phyloP scores from a whole-genome alignment of 2,329 filamentous ascomycete genomes.

The Colletotrichum sp. region DNA sequence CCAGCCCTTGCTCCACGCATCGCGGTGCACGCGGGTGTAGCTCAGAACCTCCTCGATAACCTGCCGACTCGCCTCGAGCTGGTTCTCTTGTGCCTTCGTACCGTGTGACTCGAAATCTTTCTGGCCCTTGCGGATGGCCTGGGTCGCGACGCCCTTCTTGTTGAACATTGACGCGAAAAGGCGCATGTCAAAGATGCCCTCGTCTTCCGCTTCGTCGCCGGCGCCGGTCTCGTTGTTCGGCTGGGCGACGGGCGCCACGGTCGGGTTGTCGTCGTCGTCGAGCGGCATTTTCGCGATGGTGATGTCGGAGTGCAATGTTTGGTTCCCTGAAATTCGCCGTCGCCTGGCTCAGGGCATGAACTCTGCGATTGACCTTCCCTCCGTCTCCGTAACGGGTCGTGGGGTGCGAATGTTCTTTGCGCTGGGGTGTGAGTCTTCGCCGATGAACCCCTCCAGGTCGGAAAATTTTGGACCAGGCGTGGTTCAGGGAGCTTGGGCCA shows the following conservation, averaged over 20 bases:
- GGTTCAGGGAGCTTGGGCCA: background rate
- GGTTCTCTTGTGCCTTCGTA: slow-evolving; percentile 78
- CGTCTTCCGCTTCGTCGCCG: slow-evolving; percentile 68
- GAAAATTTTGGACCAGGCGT: background rate
- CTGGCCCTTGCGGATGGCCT: slow-evolving; percentile 86
- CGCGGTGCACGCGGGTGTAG: slow-evolving; percentile 77
- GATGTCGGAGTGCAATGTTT: background rate
- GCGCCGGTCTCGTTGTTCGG: slow-evolving; percentile 25
- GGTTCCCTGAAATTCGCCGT: background rate
- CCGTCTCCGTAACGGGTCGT: background rate
- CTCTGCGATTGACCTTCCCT: background rate
- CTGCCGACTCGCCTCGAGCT: slow-evolving; percentile 79
- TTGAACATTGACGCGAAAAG: slow-evolving; percentile 64
- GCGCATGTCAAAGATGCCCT: slow-evolving; percentile 87
- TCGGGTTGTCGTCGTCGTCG: slow-evolving; percentile 47
- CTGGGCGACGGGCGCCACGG: slow-evolving; percentile 17
- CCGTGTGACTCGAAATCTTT: slow-evolving; percentile 98
- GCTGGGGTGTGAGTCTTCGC: background rate
- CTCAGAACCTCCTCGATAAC: slow-evolving; percentile 90
- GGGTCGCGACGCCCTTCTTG: slow-evolving; percentile 56
- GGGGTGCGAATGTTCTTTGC: background rate
- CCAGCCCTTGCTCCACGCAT: slow-evolving; percentile 70
- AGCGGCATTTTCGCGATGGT: slow-evolving; percentile 39
- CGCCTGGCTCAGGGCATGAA: background rate
- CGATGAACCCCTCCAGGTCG: background rate